Evolutionary conservation across 345 rosid species (phyloP).

Genomic region (Linum tenue): DNA sequence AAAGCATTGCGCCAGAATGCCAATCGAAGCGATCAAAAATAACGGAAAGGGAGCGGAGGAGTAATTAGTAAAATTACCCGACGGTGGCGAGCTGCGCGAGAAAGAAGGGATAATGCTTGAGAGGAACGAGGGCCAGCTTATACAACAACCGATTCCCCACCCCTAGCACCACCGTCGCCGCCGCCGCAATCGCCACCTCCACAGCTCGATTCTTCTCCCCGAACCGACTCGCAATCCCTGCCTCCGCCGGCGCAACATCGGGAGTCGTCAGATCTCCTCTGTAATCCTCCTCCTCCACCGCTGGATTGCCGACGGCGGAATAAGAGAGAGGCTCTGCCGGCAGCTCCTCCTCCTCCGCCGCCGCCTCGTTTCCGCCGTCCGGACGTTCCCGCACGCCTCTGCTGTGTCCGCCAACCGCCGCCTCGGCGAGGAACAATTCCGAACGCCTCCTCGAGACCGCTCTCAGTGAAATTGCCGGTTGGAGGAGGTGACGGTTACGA

Average conservation of each 20-base stretch:
- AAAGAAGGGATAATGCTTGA: constrained; percentile 83
- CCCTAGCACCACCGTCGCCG: constrained; percentile 57
- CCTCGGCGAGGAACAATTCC: constrained; percentile 20
- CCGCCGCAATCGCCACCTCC: constrained; percentile 67
- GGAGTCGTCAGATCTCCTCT: neutral
- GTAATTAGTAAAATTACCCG: constrained; percentile 41
- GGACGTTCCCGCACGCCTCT: constrained; percentile 32
- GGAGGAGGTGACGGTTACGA: constrained; percentile 13
- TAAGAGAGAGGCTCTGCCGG: constrained; percentile 27
- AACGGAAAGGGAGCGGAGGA: neutral
- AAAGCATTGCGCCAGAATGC: neutral
- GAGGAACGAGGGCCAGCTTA: constrained; percentile 80
- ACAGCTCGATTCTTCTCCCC: constrained; percentile 25
- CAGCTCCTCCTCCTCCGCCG: neutral
- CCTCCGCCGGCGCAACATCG: constrained; percentile 17
- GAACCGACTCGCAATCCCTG: constrained; percentile 19
- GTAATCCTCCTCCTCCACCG: neutral
- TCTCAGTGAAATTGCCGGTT: constrained; percentile 24
- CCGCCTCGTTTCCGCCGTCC: constrained; percentile 27
- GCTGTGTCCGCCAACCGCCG: constrained; percentile 13
- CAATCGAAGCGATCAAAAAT: neutral
- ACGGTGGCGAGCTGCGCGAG: constrained; percentile 92
- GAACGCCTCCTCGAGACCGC: constrained; percentile 19
- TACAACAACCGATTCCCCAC: constrained; percentile 83
- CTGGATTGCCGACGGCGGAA: constrained; percentile 12